A percentile compares a stretch with the other conserved stretches of the same genome.
These are phyloP conservation scores for Eucalyptus sideroxylon DNA, from an alignment of 345 rosid genomes.

Conservation along the genomic window DNA sequence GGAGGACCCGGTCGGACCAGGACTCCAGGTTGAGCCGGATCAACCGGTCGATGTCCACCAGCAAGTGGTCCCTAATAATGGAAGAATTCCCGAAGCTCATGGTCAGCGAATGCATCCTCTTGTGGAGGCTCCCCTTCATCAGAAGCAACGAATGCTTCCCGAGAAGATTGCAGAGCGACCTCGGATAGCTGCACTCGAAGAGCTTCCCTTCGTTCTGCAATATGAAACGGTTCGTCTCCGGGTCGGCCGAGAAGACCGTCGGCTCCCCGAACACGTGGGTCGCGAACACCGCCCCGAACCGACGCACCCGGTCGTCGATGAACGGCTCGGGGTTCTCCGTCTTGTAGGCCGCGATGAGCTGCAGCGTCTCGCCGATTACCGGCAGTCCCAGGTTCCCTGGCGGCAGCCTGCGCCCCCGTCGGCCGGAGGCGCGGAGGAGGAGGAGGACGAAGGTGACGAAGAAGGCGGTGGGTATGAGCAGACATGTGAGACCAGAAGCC, in stretches of 20 bases:
- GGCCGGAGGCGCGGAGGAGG: conserved; percentile 22
- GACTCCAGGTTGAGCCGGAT: conserved; percentile 78
- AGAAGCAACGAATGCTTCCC: conserved; percentile 84
- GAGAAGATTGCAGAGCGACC: conserved; percentile 73
- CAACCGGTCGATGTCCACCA: conserved; percentile 87
- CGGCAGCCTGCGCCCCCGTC: conserved; percentile 52
- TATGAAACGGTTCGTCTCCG: conserved; percentile 37
- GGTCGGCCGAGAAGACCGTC: conserved; percentile 41
- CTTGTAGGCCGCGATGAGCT: conserved; percentile 85
- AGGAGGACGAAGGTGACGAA: conserved; percentile 1
- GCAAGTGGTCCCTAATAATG: conserved; percentile 56
- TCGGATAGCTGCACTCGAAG: conserved; percentile 71
- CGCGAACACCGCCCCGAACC: conserved; percentile 75
- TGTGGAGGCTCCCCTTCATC: conserved; percentile 87
- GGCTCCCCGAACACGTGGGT: conserved; percentile 68
- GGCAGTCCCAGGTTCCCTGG: conserved; percentile 86
- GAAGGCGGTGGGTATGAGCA: not conserved
- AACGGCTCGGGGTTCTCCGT: conserved; percentile 97
- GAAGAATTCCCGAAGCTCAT: conserved; percentile 86
- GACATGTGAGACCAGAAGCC: not conserved
- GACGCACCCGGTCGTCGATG: conserved; percentile 68
- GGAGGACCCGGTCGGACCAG: conserved; percentile 83
- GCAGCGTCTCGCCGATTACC: conserved; percentile 75
- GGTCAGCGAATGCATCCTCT: conserved; percentile 89
- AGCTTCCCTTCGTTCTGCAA: conserved; percentile 35